Evolutionary conservation across 2,329 filamentous ascomycete genomes (phyloP).

Genomic region (Penicillium sp.): DNA sequence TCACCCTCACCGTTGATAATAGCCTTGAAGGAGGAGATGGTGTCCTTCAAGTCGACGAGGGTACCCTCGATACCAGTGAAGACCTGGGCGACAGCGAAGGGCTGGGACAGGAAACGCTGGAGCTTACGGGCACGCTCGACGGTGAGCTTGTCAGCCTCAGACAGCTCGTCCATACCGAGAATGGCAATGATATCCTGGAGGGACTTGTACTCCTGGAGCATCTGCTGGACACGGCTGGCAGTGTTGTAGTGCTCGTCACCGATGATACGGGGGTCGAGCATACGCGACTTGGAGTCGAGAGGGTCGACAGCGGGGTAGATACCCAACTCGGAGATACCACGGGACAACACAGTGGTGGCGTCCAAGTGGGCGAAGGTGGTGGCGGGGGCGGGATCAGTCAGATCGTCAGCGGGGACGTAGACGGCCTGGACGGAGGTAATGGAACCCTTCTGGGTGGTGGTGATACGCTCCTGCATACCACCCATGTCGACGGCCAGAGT

Average conservation of each 20-base stretch:
- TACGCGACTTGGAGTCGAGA: slow-evolving; percentile 99
- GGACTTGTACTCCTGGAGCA: slow-evolving; percentile 99
- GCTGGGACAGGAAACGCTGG: slow-evolving; percentile 99
- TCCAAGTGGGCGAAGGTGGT: slow-evolving; percentile 99
- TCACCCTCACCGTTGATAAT: slow-evolving; percentile 96
- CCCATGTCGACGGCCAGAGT: slow-evolving; percentile 99
- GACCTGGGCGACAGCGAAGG: slow-evolving; percentile 84
- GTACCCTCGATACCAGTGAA: slow-evolving; percentile 85
- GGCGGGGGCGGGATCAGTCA: slow-evolving; percentile 99
- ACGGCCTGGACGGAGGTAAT: slow-evolving; percentile 99
- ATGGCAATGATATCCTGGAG: slow-evolving; percentile 99
- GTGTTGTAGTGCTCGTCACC: slow-evolving; percentile 97
- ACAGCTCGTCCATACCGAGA: slow-evolving; percentile 99
- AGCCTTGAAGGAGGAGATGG: slow-evolving; percentile 95
- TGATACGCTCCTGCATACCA: slow-evolving; percentile 99
- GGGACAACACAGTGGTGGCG: slow-evolving; percentile 99
- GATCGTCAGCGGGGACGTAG: slow-evolving; percentile 99
- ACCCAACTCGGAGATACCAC: slow-evolving; percentile 99
- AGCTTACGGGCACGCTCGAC: slow-evolving; percentile 99
- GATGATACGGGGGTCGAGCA: slow-evolving; percentile 98
- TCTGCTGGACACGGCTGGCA: slow-evolving; percentile 95
- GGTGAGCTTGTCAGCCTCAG: slow-evolving; percentile 98
- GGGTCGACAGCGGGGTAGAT: slow-evolving; percentile 99
- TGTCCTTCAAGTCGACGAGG: slow-evolving; percentile 98
- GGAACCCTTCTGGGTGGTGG: slow-evolving; percentile 98